Evolutionary conservation across 139 green algal genomes (phyloP), one percentile per base, ranked within the genome.

Genomic region (Volvox africanus): DNA sequence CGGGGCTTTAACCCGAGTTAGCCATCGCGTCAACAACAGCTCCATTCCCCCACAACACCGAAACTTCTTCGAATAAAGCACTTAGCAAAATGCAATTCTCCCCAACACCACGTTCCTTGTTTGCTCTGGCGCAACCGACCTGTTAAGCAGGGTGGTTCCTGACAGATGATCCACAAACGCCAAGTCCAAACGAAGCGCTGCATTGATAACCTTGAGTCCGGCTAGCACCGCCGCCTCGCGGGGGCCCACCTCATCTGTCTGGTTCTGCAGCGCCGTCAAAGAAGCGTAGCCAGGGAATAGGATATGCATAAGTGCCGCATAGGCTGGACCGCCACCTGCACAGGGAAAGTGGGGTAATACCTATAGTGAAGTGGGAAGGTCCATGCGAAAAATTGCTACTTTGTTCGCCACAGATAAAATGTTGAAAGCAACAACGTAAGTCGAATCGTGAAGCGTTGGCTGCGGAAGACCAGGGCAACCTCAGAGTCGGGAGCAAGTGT

Each of bases 151-250:
- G 55, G 71, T 85, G 2, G 33, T 28, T 0, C 68, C 55, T 0
- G 44, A 71, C 61, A 90, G 65, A 1, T 81, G 20, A 16, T 80
- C 75, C 73, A 91, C 44, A 77, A 91, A 91, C 28, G 86, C 79
- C 0, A 50, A 9, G 85, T 97, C 95, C 28, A 87, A 50, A 17
- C 93, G 91, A 61, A 97, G 83, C 16, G 89, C 94, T 1, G 71
- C 69, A 50, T 94, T 93, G 32, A 97, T 78, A 83, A 97, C 89
- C 50, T 91, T 91, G 73, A 97, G 90, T 26, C 91, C 94, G 17
- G 93, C 94, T 44, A 96, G 90, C 61, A 94, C 90, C 0, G 95
- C 95, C 3, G 86, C 92, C 35, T 91, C 68, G 30, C 93, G 87
- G 6, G 87, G 28, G 14, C 32, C 87, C 76, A 89, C 85, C 85